Base-by-base conservation (phyloP, 139 green algal species). In the Volvox reticuliferus region DNA sequence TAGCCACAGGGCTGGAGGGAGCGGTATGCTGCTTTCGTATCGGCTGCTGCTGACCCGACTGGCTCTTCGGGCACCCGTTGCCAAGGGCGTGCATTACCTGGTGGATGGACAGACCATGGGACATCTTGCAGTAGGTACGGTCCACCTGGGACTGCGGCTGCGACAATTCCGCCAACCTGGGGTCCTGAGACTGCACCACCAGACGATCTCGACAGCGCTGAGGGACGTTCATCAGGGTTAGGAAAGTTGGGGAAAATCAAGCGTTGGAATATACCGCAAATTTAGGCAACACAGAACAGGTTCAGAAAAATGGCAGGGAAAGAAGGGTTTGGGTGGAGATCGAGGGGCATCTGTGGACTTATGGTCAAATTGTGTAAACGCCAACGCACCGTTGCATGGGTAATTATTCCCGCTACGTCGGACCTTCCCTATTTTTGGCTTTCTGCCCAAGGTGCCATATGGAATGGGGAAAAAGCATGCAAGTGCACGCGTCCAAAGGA, bases 101-200 rank as follows among this genome's bases (percentile, higher is more conserved):
- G 86, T 83, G 76, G 86, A 83, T 83, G 73, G 69, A 17, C 1
- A 83, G 71, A 13, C 85, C 85, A 0, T 44, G 71, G 1, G 71
- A 84, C 44, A 90, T 76, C 86, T 90, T 90, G 85, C 13, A 44
- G 37, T 61, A 61, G 73, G 65, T 24, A 26, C 16, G 19, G 28
- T 14, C 67, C 33, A 24, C 36, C 37, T 32, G 24, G 36, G 68
- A 30, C 33, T 20, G 36, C 13, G 71, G 71, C 50, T 90, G 86
- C 3, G 67, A 82, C 20, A 90, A 44, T 75, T 90, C 86, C 12
- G 21, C 19, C 13, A 90, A 24, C 9, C 61, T 12, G 1, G 86
- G 86, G 86, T 90, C 86, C 86, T 83, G 73, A 2, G 86, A 77
- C 9, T 62, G 30, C 18, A 83, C 30, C 73, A 76, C 50, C 71